A percentile compares a stretch with the other conserved stretches of the same genome.
phyloP scores from a whole-genome alignment of 2,329 filamentous ascomycete species.

The Aspergillus unguis region DNA sequence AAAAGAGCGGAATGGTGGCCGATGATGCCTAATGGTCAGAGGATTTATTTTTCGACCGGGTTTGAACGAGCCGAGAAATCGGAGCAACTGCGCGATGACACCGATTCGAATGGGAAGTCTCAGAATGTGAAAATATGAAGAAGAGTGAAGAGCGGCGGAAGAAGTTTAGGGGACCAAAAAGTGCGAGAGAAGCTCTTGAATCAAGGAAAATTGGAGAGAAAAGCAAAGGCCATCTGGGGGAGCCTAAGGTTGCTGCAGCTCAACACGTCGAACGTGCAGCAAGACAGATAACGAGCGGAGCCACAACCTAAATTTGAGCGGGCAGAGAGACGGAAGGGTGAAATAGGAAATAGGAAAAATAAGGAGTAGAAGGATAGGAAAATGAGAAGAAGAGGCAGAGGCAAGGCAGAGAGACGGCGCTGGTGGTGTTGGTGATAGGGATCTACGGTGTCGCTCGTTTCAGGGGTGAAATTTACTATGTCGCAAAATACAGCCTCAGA shows the following conservation, averaged over 20 bases:
- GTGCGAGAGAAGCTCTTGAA: neutral
- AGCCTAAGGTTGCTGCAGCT: slow-evolving; percentile 20
- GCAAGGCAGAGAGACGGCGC: neutral
- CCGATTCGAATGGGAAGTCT: neutral
- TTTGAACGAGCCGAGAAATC: neutral
- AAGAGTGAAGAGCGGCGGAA: neutral
- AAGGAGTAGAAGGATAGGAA: neutral
- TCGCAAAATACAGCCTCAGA: slow-evolving; percentile 14
- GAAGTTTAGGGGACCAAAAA: neutral
- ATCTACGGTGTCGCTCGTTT: slow-evolving; percentile 24
- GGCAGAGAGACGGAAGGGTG: neutral
- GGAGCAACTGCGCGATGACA: neutral
- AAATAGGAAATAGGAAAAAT: neutral
- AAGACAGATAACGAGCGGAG: slow-evolving; percentile 11
- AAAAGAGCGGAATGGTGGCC: slow-evolving; percentile 9
- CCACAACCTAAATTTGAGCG: slow-evolving; percentile 9
- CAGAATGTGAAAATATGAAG: neutral
- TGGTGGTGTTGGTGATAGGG: slow-evolving; percentile 20
- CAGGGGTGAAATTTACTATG: slow-evolving; percentile 23
- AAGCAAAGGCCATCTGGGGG: slow-evolving; percentile 17
- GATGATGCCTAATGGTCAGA: slow-evolving; percentile 14
- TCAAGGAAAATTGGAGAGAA: slow-evolving; percentile 12
- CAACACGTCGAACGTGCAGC: slow-evolving; percentile 25
- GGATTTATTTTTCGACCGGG: neutral
- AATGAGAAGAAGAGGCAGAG: slow-evolving; percentile 7